phyloP scores from a whole-genome alignment of 2,329 filamentous ascomycete genomes.

The Pseudogymnoascus destructans region DNA sequence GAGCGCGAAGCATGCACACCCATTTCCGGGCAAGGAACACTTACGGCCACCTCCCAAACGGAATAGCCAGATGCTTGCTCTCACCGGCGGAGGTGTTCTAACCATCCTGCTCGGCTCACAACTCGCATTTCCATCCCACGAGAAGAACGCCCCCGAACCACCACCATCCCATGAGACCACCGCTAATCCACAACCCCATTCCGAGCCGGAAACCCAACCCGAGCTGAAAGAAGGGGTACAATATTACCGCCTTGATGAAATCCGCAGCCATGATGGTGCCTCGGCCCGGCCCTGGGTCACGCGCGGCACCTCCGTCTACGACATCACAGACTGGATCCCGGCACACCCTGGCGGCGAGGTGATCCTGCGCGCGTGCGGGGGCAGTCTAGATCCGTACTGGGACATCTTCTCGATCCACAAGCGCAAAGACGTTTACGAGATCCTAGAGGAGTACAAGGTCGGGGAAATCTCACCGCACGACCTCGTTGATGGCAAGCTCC shows the following conservation, averaged over 20 bases:
- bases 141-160: background rate
- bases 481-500: slow-evolving; percentile 42
- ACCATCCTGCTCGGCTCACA: background rate
- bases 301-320: slow-evolving; percentile 51
- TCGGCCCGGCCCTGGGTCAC: slow-evolving; percentile 49
- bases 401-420: slow-evolving; percentile 59
- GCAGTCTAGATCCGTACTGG: slow-evolving; percentile 55
- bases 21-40: background rate
- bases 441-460: slow-evolving; percentile 51
- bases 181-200: background rate
- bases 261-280: slow-evolving; percentile 39
- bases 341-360: slow-evolving; percentile 56
- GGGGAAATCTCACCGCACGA: slow-evolving; percentile 47
- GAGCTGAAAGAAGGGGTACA: background rate
- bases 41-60: background rate
- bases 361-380: slow-evolving; percentile 51
- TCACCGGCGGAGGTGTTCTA: background rate
- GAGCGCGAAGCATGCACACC: background rate
- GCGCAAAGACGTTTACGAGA: slow-evolving; percentile 48
- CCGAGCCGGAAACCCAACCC: background rate
- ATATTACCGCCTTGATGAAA: slow-evolving; percentile 32
- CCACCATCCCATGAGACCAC: background rate
- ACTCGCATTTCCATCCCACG: background rate
- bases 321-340: slow-evolving; percentile 55
- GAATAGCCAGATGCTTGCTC: background rate